Conservation (phyloP, 83 land plant genomes). For the Picea abies region DNA sequence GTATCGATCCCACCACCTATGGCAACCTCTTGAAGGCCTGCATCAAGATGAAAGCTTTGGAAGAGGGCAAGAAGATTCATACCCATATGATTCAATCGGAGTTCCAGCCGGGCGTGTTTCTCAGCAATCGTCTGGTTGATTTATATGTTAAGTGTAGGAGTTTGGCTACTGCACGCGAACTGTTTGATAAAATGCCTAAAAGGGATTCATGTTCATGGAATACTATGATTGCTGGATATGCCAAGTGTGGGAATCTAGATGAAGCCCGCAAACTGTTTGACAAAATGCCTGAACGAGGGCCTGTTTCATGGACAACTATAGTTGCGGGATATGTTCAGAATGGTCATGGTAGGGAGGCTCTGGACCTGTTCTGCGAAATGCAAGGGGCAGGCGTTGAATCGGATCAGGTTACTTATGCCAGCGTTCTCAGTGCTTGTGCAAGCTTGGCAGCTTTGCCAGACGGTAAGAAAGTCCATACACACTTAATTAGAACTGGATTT, state of each 20-base stretch:
- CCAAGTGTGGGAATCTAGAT: conserved; percentile 7
- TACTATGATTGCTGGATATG: conserved; percentile 12
- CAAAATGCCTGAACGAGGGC: conserved; percentile 16
- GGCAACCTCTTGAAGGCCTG: background rate
- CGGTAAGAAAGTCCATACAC: conserved; percentile 57
- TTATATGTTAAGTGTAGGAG: conserved; percentile 28
- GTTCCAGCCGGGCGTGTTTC: conserved; percentile 5
- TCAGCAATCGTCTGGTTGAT: conserved; percentile 28
- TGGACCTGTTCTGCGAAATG: conserved; percentile 50
- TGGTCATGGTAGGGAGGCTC: conserved; percentile 27
- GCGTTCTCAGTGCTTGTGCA: conserved; percentile 55
- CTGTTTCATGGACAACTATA: conserved; percentile 37
- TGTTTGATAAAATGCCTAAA: conserved; percentile 5
- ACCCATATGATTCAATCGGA: background rate
- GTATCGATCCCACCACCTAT: background rate
- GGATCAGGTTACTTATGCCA: conserved; percentile 48
- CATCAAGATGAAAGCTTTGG: background rate
- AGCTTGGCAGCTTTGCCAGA: conserved; percentile 30
- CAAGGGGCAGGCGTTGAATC: conserved; percentile 29
- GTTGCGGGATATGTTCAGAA: conserved; percentile 39
- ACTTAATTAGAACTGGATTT: conserved; percentile 29
- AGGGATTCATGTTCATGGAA: background rate
- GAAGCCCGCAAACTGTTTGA: conserved; percentile 17
- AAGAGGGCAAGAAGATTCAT: conserved; percentile 3
- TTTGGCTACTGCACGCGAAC: conserved; percentile 21